These are phyloP conservation scores for Blastobotrys aristatus DNA, from an alignment of 1,139 yeast genomes.

Conservation along the genomic window DNA sequence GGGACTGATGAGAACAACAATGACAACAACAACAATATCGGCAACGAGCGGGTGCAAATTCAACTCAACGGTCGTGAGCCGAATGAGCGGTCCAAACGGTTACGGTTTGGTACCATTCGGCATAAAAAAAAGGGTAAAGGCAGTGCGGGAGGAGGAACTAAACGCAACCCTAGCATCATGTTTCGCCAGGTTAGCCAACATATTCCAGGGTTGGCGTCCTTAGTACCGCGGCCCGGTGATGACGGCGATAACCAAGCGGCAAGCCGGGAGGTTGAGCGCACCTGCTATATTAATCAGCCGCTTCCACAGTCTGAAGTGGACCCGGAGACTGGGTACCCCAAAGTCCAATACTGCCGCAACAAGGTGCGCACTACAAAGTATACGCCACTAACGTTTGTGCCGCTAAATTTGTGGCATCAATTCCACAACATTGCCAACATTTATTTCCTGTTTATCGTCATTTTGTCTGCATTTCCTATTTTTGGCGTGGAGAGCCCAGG, in stretches of 20 bases:
- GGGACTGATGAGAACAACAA: conserved; percentile 3
- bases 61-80: background rate
- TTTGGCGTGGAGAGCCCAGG: conserved; percentile 94
- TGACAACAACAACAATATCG: background rate
- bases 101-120: conserved; percentile 18
- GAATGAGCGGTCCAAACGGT: background rate
- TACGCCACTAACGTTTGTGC: conserved; percentile 81
- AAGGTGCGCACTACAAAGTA: conserved; percentile 91
- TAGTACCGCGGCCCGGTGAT: conserved; percentile 16
- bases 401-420: conserved; percentile 70
- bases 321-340: conserved; percentile 42
- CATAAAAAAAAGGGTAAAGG: conserved; percentile 1
- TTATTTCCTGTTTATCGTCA: conserved; percentile 71
- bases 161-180: conserved; percentile 2
- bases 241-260: background rate
- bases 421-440: conserved; percentile 82
- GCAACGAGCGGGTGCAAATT: background rate
- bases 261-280: conserved; percentile 13
- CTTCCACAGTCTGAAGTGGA: conserved; percentile 60
- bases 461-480: conserved; percentile 54
- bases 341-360: conserved; percentile 58
- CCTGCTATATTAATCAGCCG: conserved; percentile 42
- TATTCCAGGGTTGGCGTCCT: conserved; percentile 22
- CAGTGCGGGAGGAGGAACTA: background rate
- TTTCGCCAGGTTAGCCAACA: conserved; percentile 21